Evolutionary conservation across 495 filamentous ascomycete species (phyloP), one percentile per base, ranked within the genome.

Genomic region (Penicillium lividum): DNA sequence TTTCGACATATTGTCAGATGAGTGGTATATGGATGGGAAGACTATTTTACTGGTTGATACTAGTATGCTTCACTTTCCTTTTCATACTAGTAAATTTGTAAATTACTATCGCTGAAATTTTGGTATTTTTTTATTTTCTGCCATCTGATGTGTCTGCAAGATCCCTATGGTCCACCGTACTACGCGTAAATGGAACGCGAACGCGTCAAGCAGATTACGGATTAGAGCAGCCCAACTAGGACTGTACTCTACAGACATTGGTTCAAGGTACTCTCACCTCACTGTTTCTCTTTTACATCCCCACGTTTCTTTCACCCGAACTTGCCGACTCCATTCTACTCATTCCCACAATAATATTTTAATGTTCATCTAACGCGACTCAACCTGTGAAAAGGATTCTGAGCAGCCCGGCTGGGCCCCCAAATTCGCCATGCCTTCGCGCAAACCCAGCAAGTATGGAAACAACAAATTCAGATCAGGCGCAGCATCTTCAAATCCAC

Each of bases 381-480:
- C 50, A 18, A 25, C 42, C 54, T 63, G 59, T 46, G 48, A 56
- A 49, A 51, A 31, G 42, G 63, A 54, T 33, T 58, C 40, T 57
- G 51, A 68, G 46, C 44, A 57, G 61, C 64, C 71, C 67, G 56
- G 55, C 67, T 53, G 60, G 64, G 69, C 64, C 65, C 61, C 64
- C 15, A 66, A 55, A 56, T 63, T 65, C 70, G 68, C 71, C 63
- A 86, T 86, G 84, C 80, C 83, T 73, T 74, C 79, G 56, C 76
- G 81, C 61, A 82, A 82, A 61, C 76, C 80, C 48, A 79, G 76
- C 68, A 80, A 80, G 62, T 81, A 75, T 73, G 81, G 81, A 54
- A 80, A 75, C 68, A 80, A 75, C 68, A 82, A 82, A 58, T 83
- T 77, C 60, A 75, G 81, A 42, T 79, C 80, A 16, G 62, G 67